These are phyloP conservation scores for Paramecium bursaria DNA, from an alignment of 73 alveolate genomes.

Conservation along the genomic window DNA sequence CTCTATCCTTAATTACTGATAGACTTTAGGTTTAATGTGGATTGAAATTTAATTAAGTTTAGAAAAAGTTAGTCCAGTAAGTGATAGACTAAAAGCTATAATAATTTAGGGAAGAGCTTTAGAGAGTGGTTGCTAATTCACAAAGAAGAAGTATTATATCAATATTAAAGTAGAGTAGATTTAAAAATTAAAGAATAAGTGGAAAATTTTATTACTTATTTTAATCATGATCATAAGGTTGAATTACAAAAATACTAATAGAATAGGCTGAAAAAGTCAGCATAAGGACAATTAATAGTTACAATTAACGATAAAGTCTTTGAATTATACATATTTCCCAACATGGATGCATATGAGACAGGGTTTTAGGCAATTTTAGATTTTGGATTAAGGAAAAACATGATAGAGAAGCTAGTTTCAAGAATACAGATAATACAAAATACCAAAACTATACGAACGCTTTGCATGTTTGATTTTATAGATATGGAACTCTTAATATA, in stretches of 20 bases:
- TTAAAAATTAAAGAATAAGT: constrained; percentile 5
- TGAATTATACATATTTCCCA: background rate
- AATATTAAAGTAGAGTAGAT: background rate
- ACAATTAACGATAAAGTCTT: background rate
- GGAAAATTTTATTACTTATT: background rate
- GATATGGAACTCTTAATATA: background rate
- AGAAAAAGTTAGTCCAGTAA: background rate
- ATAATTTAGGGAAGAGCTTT: background rate
- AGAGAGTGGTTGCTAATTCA: background rate
- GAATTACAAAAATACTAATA: background rate
- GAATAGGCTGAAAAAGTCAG: background rate
- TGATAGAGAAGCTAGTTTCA: background rate
- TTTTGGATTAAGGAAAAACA: background rate
- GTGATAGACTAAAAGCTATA: background rate
- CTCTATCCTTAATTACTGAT: background rate
- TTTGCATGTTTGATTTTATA: constrained; percentile 14
- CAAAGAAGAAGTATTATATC: background rate
- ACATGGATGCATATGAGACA: background rate
- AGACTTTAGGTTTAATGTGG: constrained; percentile 6
- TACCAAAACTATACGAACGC: background rate
- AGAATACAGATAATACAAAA: constrained; percentile 1
- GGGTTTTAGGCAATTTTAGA: background rate
- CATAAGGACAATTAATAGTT: background rate
- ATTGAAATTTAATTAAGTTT: background rate
- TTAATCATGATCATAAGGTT: background rate